Evolutionary conservation across 257 asterid species (phyloP).

Genomic region (Eucommia ulmoides): DNA sequence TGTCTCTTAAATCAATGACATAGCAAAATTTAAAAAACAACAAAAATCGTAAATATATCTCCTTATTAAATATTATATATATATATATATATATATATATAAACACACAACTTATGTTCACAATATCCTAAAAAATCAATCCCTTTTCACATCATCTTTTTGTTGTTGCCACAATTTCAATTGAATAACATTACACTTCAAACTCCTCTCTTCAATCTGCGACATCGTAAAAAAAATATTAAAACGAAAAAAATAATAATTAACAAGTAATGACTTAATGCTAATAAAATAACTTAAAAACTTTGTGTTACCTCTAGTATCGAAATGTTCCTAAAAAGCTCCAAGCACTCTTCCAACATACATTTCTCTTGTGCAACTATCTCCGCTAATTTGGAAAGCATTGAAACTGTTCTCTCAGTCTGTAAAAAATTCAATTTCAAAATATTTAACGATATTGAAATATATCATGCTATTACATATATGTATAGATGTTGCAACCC

Average conservation of each 20-base stretch:
- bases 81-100: too few relatives aligned
- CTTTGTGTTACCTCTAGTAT: slow-evolving; percentile 41
- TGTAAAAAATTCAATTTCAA: slow-evolving; percentile 4
- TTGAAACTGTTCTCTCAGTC: slow-evolving; percentile 30
- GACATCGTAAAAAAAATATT: neutral
- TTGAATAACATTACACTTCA: slow-evolving; percentile 52
- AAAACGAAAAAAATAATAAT: neutral
- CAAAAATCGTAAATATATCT: too few relatives aligned
- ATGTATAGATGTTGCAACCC: neutral
- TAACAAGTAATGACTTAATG: neutral
- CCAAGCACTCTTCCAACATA: slow-evolving; percentile 67
- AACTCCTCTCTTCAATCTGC: slow-evolving; percentile 61
- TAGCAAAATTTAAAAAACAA: too few relatives aligned
- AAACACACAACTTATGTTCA: too few relatives aligned
- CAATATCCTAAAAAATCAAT: too few relatives aligned
- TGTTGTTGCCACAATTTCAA: slow-evolving; percentile 20
- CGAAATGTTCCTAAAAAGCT: slow-evolving; percentile 44
- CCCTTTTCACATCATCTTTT: too few relatives aligned
- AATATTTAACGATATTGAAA: neutral
- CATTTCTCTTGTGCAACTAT: slow-evolving; percentile 57
- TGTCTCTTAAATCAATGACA: too few relatives aligned
- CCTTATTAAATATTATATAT: too few relatives aligned
- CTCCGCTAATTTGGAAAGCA: slow-evolving; percentile 41
- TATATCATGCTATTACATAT: neutral
- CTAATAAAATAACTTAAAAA: neutral